A percentile compares a stretch with the other conserved stretches of the same genome.
phyloP scores from a whole-genome alignment of 208 protist species.

The Trypanosoma platydactyli region DNA sequence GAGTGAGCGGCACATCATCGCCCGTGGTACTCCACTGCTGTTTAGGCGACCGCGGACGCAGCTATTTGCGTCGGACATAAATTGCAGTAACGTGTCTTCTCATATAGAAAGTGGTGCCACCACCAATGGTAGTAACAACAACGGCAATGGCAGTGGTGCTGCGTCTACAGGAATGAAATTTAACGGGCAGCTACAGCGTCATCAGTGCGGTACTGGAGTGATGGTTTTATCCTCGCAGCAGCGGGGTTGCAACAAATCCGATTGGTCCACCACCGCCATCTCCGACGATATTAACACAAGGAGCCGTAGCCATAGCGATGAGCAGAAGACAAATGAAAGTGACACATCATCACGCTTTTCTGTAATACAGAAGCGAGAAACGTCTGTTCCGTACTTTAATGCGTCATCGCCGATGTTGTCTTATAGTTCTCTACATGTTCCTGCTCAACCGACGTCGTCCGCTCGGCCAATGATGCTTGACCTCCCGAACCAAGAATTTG shows the following conservation, averaged over 20 bases:
- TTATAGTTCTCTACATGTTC: too few relatives aligned
- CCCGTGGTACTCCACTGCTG: conserved; percentile 24
- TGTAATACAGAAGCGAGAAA: too few relatives aligned
- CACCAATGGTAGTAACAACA: not conserved
- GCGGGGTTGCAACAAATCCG: not conserved
- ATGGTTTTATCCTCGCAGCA: conserved; percentile 16
- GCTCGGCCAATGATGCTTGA: too few relatives aligned
- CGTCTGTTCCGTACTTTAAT: too few relatives aligned
- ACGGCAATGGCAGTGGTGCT: not conserved
- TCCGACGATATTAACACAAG: too few relatives aligned
- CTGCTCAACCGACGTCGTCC: too few relatives aligned
- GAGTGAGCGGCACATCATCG: conserved; percentile 25
- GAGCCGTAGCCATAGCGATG: too few relatives aligned
- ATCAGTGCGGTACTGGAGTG: not conserved
- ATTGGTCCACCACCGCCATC: too few relatives aligned
- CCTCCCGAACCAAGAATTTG: too few relatives aligned
- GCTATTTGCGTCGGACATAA: conserved; percentile 15
- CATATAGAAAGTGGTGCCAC: not conserved
- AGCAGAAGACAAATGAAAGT: too few relatives aligned
- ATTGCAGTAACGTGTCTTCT: not conserved
- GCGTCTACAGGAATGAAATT: not conserved
- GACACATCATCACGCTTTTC: too few relatives aligned
- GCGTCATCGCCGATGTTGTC: too few relatives aligned
- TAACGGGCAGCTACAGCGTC: not conserved
- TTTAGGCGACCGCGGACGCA: conserved; percentile 16